Evolutionary conservation across 306 rosid species (phyloP).

Genomic region (Sesbania bispinosa): DNA sequence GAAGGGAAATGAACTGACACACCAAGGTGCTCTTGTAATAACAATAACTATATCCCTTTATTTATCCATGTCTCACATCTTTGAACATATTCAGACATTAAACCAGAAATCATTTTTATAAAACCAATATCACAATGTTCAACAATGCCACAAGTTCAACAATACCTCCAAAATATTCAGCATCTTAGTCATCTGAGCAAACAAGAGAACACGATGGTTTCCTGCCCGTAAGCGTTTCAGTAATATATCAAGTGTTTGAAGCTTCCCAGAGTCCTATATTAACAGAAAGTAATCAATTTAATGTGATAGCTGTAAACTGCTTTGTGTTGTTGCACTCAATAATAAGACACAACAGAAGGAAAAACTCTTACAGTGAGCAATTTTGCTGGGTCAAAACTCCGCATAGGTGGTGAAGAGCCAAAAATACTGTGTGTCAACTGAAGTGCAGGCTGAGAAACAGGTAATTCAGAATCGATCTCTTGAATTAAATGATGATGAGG

Average conservation of each 20-base stretch:
- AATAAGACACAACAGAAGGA: not conserved
- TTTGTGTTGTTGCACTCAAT: not conserved
- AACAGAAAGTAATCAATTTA: conserved; percentile 13
- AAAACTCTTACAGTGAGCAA: conserved; percentile 70
- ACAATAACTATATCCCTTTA: conserved; percentile 1
- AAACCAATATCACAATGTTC: not conserved
- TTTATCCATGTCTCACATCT: not conserved
- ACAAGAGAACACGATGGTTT: conserved; percentile 89
- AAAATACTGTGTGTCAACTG: conserved; percentile 71
- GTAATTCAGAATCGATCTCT: conserved; percentile 78
- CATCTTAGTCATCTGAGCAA: conserved; percentile 99
- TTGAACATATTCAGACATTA: conserved; percentile 6
- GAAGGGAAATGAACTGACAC: conserved; percentile 11
- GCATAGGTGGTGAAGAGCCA: conserved; percentile 87
- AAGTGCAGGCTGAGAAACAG: conserved; percentile 79
- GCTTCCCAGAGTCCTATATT: conserved; percentile 92
- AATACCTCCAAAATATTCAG: conserved; percentile 91
- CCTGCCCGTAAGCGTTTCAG: conserved; percentile 81
- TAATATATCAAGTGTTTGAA: conserved; percentile 91
- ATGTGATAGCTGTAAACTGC: not conserved
- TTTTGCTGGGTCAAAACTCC: conserved; percentile 93
- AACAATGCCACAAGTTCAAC: conserved; percentile 10
- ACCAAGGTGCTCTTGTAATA: not conserved
- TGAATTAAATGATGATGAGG: conserved; percentile 68
- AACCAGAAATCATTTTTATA: not conserved